Evolutionary conservation across 2,329 filamentous ascomycete genomes (phyloP).

Genomic region (Colletotrichum sp.): DNA sequence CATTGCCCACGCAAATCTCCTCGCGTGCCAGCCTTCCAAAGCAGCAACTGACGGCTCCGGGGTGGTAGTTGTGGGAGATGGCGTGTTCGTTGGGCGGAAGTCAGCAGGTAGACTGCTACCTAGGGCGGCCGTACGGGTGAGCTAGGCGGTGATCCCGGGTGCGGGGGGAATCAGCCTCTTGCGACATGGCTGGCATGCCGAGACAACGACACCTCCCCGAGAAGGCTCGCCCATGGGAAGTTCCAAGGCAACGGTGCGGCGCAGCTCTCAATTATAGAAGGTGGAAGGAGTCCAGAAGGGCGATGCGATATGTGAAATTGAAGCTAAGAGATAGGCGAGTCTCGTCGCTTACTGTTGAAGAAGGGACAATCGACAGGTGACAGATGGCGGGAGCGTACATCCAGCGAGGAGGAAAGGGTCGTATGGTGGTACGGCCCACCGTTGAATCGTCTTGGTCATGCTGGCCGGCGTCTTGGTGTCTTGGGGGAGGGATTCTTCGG

Average conservation of each 20-base stretch:
- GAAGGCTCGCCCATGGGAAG: background rate
- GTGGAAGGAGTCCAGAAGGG: background rate
- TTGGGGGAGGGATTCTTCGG: background rate
- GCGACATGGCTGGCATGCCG: slow-evolving; percentile 9
- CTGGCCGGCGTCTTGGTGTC: background rate
- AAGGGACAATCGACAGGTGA: background rate
- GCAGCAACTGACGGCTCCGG: background rate
- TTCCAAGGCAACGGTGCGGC: background rate
- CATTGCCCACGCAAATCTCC: background rate
- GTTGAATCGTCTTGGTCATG: background rate
- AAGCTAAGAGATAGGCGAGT: slow-evolving; percentile 15
- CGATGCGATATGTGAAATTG: background rate
- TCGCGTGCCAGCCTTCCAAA: background rate
- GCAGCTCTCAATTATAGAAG: background rate
- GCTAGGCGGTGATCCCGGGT: slow-evolving; percentile 1
- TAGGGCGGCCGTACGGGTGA: background rate
- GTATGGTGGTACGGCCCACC: background rate
- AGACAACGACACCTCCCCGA: slow-evolving; percentile 15
- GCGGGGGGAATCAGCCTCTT: slow-evolving; percentile 16
- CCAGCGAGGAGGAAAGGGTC: background rate
- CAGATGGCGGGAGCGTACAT: background rate
- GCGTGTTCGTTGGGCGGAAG: slow-evolving; percentile 4
- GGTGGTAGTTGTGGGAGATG: background rate
- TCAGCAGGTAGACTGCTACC: background rate
- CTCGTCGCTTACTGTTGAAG: background rate